Base-by-base conservation (phyloP, 345 rosid species). In the Geranium rotundifolium region DNA sequence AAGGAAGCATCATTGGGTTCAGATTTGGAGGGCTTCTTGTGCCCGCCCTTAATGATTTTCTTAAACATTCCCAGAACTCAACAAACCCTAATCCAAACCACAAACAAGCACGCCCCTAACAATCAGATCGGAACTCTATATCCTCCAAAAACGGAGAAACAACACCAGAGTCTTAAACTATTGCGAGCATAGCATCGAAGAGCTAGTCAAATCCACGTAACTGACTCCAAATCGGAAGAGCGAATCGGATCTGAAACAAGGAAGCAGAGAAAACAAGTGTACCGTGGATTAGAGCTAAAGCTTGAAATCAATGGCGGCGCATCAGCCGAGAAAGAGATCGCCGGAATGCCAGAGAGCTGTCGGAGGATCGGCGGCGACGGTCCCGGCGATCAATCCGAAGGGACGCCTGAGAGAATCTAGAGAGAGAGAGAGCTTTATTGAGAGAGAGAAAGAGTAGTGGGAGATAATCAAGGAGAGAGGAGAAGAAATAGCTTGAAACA, bases 31-130 rank as follows among this genome's bases (percentile, higher is more conserved):
- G 83, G 71, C 80, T 80, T 83, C 41, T 54, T 66, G 29, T 76
- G 75, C 67, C 83, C 83, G 8, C 76, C 78, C 63, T 80, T 83
- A 37, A 83, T 80, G 67, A 83, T 74, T 68, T 77, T 80, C 80
- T 76, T 78, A 34, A 83, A 71, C 87, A 83, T 83, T 58, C 19
- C 58, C 65, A 17, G 2, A 7, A 8, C 16, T 7, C 27, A 29
- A 27, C 68, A 34, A 69, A 60, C 63, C 54, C 61, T 54, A 63
- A 66, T 30, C 70, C 67, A 23, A 58, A 29, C 31, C 14, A 29
- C 30, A 23, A 9, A 23, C 27, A 23, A 23, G 27, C 27, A 23
- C 27, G 27, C 52, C 16, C 52, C 3, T 3, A 10, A 10, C 52
- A 46, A 46, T 46, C 52, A 46, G 52, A 46, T 46, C 52, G 52